phyloP scores from a whole-genome alignment of 805 yeast species.

The Wickerhamiella shivajii region DNA sequence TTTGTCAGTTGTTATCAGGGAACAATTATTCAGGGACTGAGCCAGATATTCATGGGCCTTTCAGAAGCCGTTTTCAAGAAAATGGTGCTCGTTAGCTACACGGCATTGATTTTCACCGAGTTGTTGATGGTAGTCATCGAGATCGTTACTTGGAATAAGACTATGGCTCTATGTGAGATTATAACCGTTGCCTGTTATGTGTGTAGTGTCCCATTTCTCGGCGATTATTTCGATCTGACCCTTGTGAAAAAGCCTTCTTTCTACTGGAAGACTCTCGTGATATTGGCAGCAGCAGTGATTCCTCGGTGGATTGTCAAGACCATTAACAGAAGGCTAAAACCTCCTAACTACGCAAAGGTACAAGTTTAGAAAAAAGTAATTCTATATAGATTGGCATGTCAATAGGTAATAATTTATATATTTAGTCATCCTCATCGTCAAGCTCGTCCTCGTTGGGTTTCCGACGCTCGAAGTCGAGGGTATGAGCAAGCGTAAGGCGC shows the following conservation, averaged over 20 bases:
- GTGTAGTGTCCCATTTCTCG: constrained; percentile 66
- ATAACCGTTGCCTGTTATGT: constrained; percentile 53
- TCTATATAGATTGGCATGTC: neutral
- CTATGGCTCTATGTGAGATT: constrained; percentile 60
- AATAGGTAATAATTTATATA: neutral
- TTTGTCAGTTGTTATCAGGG: constrained; percentile 87
- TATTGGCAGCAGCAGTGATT: constrained; percentile 53
- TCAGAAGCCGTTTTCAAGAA: constrained; percentile 37
- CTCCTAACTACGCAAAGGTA: constrained; percentile 95
- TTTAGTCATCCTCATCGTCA: constrained; percentile 24
- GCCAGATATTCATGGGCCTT: constrained; percentile 64
- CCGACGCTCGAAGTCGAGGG: constrained; percentile 20
- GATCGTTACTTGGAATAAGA: constrained; percentile 77
- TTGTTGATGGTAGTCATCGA: constrained; percentile 86
- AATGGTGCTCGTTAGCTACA: constrained; percentile 79
- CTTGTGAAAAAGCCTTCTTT: constrained; percentile 46
- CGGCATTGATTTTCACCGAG: constrained; percentile 71
- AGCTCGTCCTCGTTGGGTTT: constrained; percentile 15
- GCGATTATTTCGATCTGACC: constrained; percentile 69
- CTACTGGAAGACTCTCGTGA: constrained; percentile 52
- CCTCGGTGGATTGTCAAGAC: constrained; percentile 85
- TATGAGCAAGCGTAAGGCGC: constrained; percentile 12
- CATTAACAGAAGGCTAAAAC: constrained; percentile 60
- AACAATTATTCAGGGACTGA: constrained; percentile 59
- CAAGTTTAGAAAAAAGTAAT: constrained; percentile 29